Base-by-base conservation (phyloP, 495 filamentous ascomycete species). In the Aspergillus leporis region DNA sequence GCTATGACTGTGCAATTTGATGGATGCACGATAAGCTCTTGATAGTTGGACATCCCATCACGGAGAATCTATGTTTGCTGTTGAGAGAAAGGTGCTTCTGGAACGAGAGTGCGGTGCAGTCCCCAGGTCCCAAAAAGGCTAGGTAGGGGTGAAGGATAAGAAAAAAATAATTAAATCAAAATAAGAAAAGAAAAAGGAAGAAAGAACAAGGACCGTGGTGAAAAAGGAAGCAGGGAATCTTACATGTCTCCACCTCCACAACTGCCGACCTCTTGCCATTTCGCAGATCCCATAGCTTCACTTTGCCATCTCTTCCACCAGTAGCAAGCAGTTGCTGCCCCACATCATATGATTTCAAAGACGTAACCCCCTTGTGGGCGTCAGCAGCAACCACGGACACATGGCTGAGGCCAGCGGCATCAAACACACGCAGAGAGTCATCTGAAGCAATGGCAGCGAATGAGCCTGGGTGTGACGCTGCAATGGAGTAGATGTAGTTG, bases 391-490 rank as follows among this genome's bases (percentile, higher is more conserved):
- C 56, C 34, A 76, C 66, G 19, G 72, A 70, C 7, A 69, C 66
- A 48, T 71, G 68, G 25, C 70, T 58, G 36, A 83, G 70, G 49
- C 66, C 63, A 19, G 72, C 53, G 22, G 70, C 71, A 62, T 82
- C 77, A 56, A 83, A 72, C 1, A 82, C 54, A 23, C 80, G 78
- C 47, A 84, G 65, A 12, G 81, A 83, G 68, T 84, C 80, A 68
- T 83, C 80, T n/a, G 81, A 84, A 3, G 80, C 78, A 58, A 84
- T 82, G 14, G 77, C 76, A 4, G 80, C 81, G 51, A 84, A 74
- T 5, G 61, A 58, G 7, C 62, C 66, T 9, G 66, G 63, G 7
- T 66, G 68, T 0, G 72, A 69, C 0, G 73, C 51, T 6, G 75
- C 63, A 50, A 83, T 70, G 6, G 74, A 71, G 62, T 84, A 84